phyloP scores from a whole-genome alignment of 2,329 filamentous ascomycete genomes.

The Westerdykella sp. region DNA sequence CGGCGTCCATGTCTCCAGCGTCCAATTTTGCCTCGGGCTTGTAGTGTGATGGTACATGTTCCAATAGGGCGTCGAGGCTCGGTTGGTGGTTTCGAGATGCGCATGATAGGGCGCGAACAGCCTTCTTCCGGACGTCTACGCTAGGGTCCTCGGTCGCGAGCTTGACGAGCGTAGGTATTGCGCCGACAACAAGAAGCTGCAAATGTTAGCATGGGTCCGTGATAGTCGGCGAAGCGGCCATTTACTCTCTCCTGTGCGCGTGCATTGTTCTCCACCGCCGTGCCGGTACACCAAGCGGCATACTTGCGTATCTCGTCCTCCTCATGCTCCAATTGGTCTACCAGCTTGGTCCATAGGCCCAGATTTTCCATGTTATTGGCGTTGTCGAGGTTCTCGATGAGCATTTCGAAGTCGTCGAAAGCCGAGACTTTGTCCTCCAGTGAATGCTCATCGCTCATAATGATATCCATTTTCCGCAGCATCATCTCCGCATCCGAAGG shows the following conservation, averaged over 20 bases:
- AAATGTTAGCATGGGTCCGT: conserved; percentile 10
- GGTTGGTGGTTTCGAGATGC: conserved; percentile 86
- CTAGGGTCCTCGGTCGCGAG: conserved; percentile 57
- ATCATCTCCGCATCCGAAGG: conserved; percentile 82
- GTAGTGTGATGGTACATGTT: conserved; percentile 58
- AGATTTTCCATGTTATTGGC: conserved; percentile 85
- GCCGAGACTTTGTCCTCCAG: conserved; percentile 14
- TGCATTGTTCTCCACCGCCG: conserved; percentile 92
- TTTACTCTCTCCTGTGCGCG: conserved; percentile 69
- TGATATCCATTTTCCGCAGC: conserved; percentile 73
- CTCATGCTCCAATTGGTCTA: conserved; percentile 60
- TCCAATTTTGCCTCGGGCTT: conserved; percentile 60
- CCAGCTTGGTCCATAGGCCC: conserved; percentile 73
- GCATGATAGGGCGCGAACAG: conserved; percentile 80
- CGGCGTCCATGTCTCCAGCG: conserved; percentile 77
- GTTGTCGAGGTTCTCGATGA: conserved; percentile 62
- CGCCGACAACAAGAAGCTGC: conserved; percentile 54
- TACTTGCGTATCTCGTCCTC: conserved; percentile 70
- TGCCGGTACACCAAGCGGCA: conserved; percentile 92
- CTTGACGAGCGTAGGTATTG: conserved; percentile 62
- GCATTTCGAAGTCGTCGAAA: conserved; percentile 26
- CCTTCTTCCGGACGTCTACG: conserved; percentile 70
- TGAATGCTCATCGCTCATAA: conserved; percentile 62
- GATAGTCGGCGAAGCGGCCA: background rate
- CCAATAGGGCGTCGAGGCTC: conserved; percentile 58